Evolutionary conservation across 345 rosid genomes (phyloP), one percentile per base, ranked within the genome.

Genomic region (Gossypium rotundifolium): DNA sequence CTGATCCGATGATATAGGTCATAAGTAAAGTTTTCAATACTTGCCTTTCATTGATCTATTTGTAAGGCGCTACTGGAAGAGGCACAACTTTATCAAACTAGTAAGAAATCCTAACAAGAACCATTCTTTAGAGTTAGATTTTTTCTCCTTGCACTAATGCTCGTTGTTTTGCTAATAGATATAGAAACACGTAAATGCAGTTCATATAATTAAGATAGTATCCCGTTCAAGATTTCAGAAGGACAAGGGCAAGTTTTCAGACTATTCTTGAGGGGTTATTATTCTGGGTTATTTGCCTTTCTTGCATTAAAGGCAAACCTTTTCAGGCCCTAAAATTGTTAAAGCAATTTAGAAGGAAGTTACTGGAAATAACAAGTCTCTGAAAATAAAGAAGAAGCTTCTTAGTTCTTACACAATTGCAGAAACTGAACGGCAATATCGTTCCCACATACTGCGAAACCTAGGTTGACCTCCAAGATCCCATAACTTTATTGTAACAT

Each of bases 381-480:
- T 62, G 60, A 51, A 65, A 64, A 44, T 3, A 17, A 11, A 60
- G 38, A 75, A 68, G 20, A 23, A 74, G 79, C 62, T 70, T 13
- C 78, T 74, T 89, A 93, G 96, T 70, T 13, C 78, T 74, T 89
- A 93, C 98, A 90, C 96, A 65, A 93, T 90, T 11, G 98, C 94
- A 67, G 96, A 90, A 79, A 90, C 96, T 33, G 96, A 87, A 79
- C 96, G 98, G 44, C 96, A 93, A 60, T 93, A 93, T 29, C 98
- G 85, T 83, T 93, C 96, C 98, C 96, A 93, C 98, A 93, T 93
- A 70, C 98, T 90, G 81, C 98, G 96, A 79, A 93, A 90, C 82
- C 98, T 87, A 64, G 98, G 98, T 75, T 91, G 91, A 84, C 98
- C 98, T 74, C 97, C 97, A 40, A 89, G 96, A 85, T 93, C 98